Evolutionary conservation across 192 early-diverging fungal species (phyloP).

Genomic region (Chytriomyces confervae): DNA sequence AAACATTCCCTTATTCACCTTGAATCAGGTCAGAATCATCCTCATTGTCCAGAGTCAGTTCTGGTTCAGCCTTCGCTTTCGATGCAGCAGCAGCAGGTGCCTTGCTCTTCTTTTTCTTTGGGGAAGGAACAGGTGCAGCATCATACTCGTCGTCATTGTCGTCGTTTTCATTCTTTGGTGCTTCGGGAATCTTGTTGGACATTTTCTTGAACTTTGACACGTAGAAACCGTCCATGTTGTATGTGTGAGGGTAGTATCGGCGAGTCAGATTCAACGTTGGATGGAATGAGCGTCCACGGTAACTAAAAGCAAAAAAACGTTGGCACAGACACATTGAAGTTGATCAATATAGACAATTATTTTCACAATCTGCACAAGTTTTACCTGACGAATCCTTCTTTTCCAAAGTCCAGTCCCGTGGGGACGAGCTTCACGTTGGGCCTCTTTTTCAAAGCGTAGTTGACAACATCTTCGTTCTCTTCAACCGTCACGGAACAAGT

Average conservation of each 20-base stretch:
- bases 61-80: conserved; percentile 26
- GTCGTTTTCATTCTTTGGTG: conserved; percentile 16
- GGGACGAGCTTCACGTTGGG: conserved; percentile 92
- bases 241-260: conserved; percentile 94
- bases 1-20: conserved; percentile 35
- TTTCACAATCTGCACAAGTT: neutral
- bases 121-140: conserved; percentile 37
- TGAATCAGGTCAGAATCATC: conserved; percentile 66
- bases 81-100: conserved; percentile 8
- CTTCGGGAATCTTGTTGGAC: conserved; percentile 77
- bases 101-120: conserved; percentile 46
- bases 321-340: neutral
- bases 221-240: conserved; percentile 99
- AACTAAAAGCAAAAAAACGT: conserved; percentile 53
- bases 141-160: conserved; percentile 10
- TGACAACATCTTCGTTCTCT: conserved; percentile 96
- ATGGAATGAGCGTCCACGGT: conserved; percentile 88
- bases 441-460: conserved; percentile 93
- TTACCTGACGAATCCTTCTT: conserved; percentile 83
- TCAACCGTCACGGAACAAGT: conserved; percentile 98
- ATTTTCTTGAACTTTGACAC: conserved; percentile 97
- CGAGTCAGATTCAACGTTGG: conserved; percentile 79
- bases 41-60: conserved; percentile 60
- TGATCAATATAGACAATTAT: neutral
- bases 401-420: conserved; percentile 90